Conservation (phyloP, 2,329 filamentous ascomycete species). For the Fusarium sterilihyphosum region DNA sequence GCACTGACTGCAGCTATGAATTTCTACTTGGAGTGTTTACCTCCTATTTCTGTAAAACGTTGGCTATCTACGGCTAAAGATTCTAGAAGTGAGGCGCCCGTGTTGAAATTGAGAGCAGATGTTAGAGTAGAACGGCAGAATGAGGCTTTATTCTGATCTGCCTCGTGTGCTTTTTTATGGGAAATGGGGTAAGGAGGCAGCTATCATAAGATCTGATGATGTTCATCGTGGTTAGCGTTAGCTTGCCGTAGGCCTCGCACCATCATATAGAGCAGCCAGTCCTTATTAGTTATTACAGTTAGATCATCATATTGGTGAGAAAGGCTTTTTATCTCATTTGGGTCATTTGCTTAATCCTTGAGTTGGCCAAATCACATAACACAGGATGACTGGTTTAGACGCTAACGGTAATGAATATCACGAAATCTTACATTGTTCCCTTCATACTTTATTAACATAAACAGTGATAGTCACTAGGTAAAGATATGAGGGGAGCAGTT, state of each 20-base stretch:
- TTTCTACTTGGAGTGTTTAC: constrained; percentile 9
- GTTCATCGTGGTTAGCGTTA: not conserved
- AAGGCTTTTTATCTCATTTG: not conserved
- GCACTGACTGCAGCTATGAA: constrained; percentile 10
- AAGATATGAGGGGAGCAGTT: not conserved
- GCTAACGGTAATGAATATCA: not conserved
- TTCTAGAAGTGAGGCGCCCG: constrained; percentile 10
- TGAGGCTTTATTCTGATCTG: rapidly evolving
- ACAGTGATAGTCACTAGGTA: not conserved
- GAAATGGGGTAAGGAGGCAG: not conserved
- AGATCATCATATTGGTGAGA: not conserved
- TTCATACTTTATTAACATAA: not conserved
- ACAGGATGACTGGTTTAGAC: not conserved
- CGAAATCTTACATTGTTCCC: not conserved
- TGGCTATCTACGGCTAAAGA: constrained; percentile 8
- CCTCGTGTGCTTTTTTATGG: not conserved
- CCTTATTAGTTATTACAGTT: not conserved
- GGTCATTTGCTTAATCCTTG: not conserved
- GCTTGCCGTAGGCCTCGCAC: not conserved
- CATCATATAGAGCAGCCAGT: not conserved
- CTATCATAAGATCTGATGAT: not conserved
- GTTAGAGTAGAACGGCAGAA: not conserved
- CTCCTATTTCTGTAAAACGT: not conserved
- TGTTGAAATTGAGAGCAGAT: not conserved
- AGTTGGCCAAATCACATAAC: not conserved